These are phyloP conservation scores for Rhododendron griersonianum DNA, from an alignment of 148 eudicot genomes.

Conservation along the genomic window DNA sequence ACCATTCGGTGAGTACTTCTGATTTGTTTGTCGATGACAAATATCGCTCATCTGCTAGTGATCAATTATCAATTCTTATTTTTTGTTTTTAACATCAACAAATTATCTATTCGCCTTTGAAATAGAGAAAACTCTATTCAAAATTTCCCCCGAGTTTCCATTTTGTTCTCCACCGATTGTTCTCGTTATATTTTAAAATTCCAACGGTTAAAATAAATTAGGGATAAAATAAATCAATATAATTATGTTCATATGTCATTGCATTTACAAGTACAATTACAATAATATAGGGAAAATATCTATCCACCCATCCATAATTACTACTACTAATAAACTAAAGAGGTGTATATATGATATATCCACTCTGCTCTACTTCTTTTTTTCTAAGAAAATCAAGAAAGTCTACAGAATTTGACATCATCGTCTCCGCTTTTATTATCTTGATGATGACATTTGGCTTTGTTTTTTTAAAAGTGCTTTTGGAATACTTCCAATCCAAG, in stretches of 20 bases:
- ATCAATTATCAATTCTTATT: not conserved
- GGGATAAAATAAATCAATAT: not conserved
- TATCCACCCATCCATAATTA: too few relatives aligned
- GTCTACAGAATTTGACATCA: too few relatives aligned
- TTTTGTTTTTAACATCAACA: too few relatives aligned
- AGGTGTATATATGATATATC: too few relatives aligned
- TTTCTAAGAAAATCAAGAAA: too few relatives aligned
- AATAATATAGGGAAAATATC: too few relatives aligned
- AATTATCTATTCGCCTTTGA: not conserved
- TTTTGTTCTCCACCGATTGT: not conserved
- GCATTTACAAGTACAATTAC: too few relatives aligned
- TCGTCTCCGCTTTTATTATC: too few relatives aligned
- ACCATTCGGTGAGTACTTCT: not conserved
- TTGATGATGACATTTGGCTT: not conserved
- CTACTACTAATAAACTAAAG: too few relatives aligned
- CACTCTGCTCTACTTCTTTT: too few relatives aligned
- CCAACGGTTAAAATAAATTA: not conserved
- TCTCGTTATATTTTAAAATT: not conserved
- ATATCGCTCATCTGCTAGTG: not conserved
- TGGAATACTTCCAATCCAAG: not conserved
- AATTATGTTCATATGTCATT: too few relatives aligned
- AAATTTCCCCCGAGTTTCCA: not conserved
- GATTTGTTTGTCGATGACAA: not conserved
- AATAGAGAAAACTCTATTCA: not conserved
- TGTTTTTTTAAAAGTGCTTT: not conserved